Percentiles rank a stretch among this genome's conserved stretches.
Evolutionary conservation across 768 basidiomycete species (phyloP).

Genomic region (Lactarius akahatsu): DNA sequence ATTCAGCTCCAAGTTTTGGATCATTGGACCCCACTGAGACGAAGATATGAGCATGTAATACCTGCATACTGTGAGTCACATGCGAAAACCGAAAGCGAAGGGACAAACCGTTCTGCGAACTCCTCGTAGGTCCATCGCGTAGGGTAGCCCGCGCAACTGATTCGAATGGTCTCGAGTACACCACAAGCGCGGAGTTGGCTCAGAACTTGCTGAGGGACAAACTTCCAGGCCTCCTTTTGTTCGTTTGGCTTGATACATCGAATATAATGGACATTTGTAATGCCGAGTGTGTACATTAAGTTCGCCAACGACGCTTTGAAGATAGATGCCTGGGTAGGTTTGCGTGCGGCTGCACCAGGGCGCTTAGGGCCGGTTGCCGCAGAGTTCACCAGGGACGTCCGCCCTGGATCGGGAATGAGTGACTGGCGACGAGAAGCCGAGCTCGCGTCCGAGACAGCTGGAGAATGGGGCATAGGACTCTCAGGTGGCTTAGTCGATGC

Average conservation of each 20-base stretch:
- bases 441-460: conserved; percentile 75
- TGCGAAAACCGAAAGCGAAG: not conserved
- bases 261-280: conserved; percentile 98
- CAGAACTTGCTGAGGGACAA: conserved; percentile 91
- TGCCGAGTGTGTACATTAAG: conserved; percentile 95
- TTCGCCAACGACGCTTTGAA: conserved; percentile 94
- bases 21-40: conserved; percentile 82
- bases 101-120: conserved; percentile 88
- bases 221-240: conserved; percentile 94
- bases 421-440: conserved; percentile 78
- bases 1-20: conserved; percentile 75
- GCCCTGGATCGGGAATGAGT: conserved; percentile 84
- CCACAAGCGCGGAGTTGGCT: conserved; percentile 96
- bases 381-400: conserved; percentile 65
- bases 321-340: conserved; percentile 97
- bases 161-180: conserved; percentile 97
- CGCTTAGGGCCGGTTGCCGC: conserved; percentile 50
- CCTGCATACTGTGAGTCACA: conserved; percentile 42
- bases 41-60: conserved; percentile 97
- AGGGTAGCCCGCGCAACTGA: conserved; percentile 98
- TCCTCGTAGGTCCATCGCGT: conserved; percentile 98
- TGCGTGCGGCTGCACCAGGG: conserved; percentile 70
- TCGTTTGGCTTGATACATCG: conserved; percentile 99
- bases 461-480: conserved; percentile 68
- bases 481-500: conserved; percentile 68